phyloP scores from a whole-genome alignment of 805 yeast species.

The Kluyveromyces dobzhanskii region DNA sequence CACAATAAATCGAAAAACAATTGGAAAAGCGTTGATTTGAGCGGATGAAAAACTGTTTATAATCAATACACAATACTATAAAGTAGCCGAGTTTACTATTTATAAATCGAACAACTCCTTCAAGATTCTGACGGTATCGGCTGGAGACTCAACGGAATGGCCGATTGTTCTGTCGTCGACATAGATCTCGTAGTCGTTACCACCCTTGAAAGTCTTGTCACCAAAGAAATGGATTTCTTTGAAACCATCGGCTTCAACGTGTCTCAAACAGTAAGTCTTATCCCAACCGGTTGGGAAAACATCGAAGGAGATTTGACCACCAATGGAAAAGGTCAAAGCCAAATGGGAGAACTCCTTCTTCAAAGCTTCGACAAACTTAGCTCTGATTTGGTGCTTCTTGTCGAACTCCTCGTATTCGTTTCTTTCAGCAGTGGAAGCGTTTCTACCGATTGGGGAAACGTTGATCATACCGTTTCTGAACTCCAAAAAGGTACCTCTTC shows the following conservation, averaged over 20 bases:
- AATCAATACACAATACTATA: neutral
- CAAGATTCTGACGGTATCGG: constrained; percentile 78
- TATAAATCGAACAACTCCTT: constrained; percentile 59
- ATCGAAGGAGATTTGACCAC: constrained; percentile 98
- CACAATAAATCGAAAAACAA: neutral
- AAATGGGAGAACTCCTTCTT: constrained; percentile 74
- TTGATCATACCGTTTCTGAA: constrained; percentile 99
- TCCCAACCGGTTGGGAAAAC: constrained; percentile 99
- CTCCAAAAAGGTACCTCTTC: constrained; percentile 98
- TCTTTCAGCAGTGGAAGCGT: constrained; percentile 91
- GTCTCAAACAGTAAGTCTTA: constrained; percentile 95
- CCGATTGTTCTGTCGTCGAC: constrained; percentile 89
- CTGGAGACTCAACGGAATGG: constrained; percentile 85
- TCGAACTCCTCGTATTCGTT: constrained; percentile 85
- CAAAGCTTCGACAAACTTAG: constrained; percentile 74
- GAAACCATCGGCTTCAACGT: constrained; percentile 79
- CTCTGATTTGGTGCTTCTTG: constrained; percentile 71
- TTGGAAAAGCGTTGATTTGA: no score
- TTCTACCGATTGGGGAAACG: constrained; percentile 97
- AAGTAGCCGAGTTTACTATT: constrained; percentile 1
- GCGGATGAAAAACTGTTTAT: neutral
- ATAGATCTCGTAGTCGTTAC: constrained; percentile 97
- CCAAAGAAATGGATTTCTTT: constrained; percentile 93
- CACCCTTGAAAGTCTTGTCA: constrained; percentile 95
- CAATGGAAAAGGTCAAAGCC: constrained; percentile 91